Conservation (phyloP, 768 basidiomycete species). For the Myochromella boudieri region DNA sequence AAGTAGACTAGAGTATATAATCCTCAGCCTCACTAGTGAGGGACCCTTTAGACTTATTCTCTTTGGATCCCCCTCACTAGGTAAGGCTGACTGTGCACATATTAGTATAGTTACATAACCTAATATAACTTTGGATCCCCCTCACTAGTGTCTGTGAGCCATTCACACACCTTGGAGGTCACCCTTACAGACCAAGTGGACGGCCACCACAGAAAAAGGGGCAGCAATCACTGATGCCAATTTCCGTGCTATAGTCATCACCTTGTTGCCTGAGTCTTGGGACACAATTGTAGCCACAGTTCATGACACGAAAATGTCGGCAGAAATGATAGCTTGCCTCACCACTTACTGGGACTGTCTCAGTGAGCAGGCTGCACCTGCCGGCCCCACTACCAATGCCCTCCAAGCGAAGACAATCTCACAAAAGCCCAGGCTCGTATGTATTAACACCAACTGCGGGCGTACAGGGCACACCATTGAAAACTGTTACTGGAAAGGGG, state of each 20-base stretch:
- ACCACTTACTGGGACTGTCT: neutral
- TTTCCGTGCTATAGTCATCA: neutral
- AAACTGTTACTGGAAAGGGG: slow-evolving; percentile 11
- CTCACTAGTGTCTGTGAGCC: too few species aligned
- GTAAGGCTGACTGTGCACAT: too few species aligned
- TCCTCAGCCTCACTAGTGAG: too few species aligned
- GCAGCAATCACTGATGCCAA: neutral
- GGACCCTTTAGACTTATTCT: too few species aligned
- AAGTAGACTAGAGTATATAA: too few species aligned
- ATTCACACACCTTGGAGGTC: too few species aligned
- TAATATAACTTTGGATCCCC: too few species aligned
- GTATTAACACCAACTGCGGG: slow-evolving; percentile 8
- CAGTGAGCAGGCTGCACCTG: neutral
- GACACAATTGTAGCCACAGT: neutral
- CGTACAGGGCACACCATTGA: slow-evolving; percentile 4
- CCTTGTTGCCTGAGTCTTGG: neutral
- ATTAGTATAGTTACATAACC: too few species aligned
- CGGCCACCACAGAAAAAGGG: neutral
- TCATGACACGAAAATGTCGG: neutral
- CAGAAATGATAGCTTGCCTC: neutral
- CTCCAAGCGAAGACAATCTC: neutral
- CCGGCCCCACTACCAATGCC: neutral
- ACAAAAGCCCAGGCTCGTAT: slow-evolving; percentile 1
- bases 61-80: too few species aligned
- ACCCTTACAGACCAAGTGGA: neutral